phyloP scores from a whole-genome alignment of 75 land plant genomes.

The Pseudotsuga menziesii region DNA sequence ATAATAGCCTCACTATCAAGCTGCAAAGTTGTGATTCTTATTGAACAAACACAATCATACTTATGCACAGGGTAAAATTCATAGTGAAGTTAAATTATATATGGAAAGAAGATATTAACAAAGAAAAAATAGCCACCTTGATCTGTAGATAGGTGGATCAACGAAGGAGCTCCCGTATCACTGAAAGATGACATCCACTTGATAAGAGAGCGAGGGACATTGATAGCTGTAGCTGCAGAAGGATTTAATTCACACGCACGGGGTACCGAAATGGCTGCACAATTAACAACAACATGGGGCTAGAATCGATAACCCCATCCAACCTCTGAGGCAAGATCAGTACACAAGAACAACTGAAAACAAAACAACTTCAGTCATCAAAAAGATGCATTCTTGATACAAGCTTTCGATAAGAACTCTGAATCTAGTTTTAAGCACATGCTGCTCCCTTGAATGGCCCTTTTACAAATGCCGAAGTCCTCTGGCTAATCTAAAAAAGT shows the following conservation, averaged over 20 bases:
- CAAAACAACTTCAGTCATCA: not conserved
- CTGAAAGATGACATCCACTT: slow-evolving; percentile 66
- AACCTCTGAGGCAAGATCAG: not conserved
- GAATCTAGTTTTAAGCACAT: not conserved
- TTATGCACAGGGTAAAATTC: not conserved
- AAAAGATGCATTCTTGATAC: not conserved
- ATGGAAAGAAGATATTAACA: not conserved
- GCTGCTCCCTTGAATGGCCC: not conserved
- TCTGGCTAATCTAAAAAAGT: not conserved
- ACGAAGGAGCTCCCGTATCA: slow-evolving; percentile 27
- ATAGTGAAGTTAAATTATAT: slow-evolving; percentile 4
- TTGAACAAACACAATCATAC: not conserved
- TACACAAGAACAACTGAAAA: not conserved
- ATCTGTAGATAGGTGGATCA: slow-evolving; percentile 92
- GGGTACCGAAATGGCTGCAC: slow-evolving; percentile 90
- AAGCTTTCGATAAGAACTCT: not conserved
- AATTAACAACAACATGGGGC: slow-evolving; percentile 85
- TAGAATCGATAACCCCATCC: slow-evolving; percentile 18
- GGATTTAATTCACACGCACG: slow-evolving; percentile 85
- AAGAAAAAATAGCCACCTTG: slow-evolving; percentile 51
- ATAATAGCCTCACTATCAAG: not conserved
- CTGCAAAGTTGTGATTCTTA: not conserved
- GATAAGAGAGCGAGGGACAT: slow-evolving; percentile 68
- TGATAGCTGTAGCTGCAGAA: slow-evolving; percentile 59
- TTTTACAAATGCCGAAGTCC: not conserved